phyloP scores from a whole-genome alignment of 78 protist species.

The Emiliania huxleyi region DNA sequence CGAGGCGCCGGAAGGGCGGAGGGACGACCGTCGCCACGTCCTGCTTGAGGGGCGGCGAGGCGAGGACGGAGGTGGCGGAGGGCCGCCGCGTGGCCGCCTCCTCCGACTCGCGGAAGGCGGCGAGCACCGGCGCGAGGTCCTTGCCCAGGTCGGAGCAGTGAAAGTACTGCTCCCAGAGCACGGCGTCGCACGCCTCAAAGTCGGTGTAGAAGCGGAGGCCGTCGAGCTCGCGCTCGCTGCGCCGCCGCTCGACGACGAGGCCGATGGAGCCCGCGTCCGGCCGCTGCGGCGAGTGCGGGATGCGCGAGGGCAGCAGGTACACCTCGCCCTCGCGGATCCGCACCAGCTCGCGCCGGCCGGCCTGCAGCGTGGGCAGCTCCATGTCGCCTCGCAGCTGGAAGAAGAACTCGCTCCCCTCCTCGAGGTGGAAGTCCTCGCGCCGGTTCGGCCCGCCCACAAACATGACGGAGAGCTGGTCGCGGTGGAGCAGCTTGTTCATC shows the following conservation, averaged over 20 bases:
- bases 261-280: conserved; percentile 13
- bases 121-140: conserved; percentile 28
- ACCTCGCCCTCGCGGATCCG: not conserved
- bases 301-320: conserved; percentile 11
- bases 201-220: conserved; percentile 39
- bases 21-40: too few species aligned
- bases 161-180: conserved; percentile 27
- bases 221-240: not conserved
- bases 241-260: conserved; percentile 31
- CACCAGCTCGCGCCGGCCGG: not conserved
- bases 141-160: conserved; percentile 28
- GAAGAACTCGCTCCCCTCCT: conserved; percentile 31
- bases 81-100: too few species aligned
- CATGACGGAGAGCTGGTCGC: not conserved
- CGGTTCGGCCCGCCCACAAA: conserved; percentile 37
- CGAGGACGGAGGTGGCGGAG: too few species aligned
- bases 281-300: conserved; percentile 48
- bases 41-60: too few species aligned
- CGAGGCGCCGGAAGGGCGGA: too few species aligned
- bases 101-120: not conserved
- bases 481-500: conserved; percentile 17
- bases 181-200: conserved; percentile 7
- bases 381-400: not conserved
- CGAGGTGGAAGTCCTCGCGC: conserved; percentile 39
- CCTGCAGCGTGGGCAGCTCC: conserved; percentile 10